These are phyloP conservation scores for Brassica juncea DNA, from an alignment of 345 rosid genomes.

Conservation along the genomic window DNA sequence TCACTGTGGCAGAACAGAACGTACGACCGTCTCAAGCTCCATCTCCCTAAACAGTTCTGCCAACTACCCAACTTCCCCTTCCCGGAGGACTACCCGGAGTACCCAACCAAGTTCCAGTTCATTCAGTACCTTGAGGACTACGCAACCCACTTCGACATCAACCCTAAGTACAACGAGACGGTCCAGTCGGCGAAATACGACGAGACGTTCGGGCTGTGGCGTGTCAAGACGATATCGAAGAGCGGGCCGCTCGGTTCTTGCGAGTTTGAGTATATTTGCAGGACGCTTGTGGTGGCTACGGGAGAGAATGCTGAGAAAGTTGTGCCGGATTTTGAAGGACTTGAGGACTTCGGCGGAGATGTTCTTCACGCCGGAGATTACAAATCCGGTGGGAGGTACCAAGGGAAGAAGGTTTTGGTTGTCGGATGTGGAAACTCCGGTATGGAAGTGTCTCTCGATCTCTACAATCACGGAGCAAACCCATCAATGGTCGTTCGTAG, in stretches of 20 bases:
- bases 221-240: conserved; percentile 56
- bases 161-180: conserved; percentile 64
- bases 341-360: conserved; percentile 58
- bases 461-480: conserved; percentile 63
- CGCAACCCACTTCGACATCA: conserved; percentile 59
- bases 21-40: conserved; percentile 83
- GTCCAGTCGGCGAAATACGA: conserved; percentile 77
- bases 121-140: conserved; percentile 68
- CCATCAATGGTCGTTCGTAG: conserved; percentile 88
- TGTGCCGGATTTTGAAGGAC: conserved; percentile 72
- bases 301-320: conserved; percentile 91
- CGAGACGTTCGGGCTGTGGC: conserved; percentile 65
- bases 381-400: conserved; percentile 63
- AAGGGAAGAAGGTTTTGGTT: conserved; percentile 64
- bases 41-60: conserved; percentile 83
- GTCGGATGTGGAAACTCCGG: conserved; percentile 96
- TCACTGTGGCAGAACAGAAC: conserved; percentile 86
- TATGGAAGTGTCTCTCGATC: conserved; percentile 89
- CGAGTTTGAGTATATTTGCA: conserved; percentile 72
- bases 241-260: conserved; percentile 38
- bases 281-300: conserved; percentile 85
- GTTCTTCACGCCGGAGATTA: conserved; percentile 75
- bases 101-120: conserved; percentile 77
- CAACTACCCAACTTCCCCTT: conserved; percentile 66
- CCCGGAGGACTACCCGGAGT: conserved; percentile 69